Evolutionary conservation across 1,139 yeast genomes (phyloP).

Genomic region (Pichia sp.): DNA sequence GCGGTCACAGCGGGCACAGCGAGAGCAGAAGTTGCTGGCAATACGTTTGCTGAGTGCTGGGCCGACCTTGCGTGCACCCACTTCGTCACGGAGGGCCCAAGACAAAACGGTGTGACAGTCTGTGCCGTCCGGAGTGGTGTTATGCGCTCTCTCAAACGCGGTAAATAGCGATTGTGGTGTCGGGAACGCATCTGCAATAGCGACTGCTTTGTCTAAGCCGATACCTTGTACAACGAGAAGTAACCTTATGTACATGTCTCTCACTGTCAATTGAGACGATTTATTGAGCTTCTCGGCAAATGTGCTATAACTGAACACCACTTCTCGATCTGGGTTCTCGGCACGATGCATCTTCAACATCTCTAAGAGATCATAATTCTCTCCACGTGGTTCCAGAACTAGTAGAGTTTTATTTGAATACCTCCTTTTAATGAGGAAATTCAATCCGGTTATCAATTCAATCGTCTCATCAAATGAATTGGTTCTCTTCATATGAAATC

Average conservation of each 20-base stretch:
- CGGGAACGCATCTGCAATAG: slow-evolving; percentile 57
- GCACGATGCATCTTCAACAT: too few species aligned
- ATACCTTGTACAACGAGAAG: slow-evolving; percentile 76
- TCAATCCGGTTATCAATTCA: slow-evolving; percentile 50
- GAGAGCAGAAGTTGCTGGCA: too few species aligned
- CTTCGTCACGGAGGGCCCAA: slow-evolving; percentile 40
- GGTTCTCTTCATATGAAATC: slow-evolving; percentile 64
- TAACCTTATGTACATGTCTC: slow-evolving; percentile 70
- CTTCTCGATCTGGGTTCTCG: slow-evolving; percentile 40
- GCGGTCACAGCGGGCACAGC: too few species aligned
- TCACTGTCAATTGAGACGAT: slow-evolving; percentile 60
- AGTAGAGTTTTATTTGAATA: slow-evolving; percentile 33
- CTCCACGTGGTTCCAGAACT: slow-evolving; percentile 42
- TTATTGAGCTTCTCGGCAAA: slow-evolving; percentile 72
- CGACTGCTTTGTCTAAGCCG: slow-evolving; percentile 75
- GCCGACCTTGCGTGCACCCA: slow-evolving; percentile 40
- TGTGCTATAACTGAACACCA: slow-evolving; percentile 58
- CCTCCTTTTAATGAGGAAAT: slow-evolving; percentile 39
- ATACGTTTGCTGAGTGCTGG: slow-evolving; percentile 46
- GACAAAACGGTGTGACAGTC: slow-evolving; percentile 36
- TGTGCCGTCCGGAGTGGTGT: too few species aligned
- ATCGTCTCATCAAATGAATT: slow-evolving; percentile 71
- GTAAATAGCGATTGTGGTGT: slow-evolving; percentile 54
- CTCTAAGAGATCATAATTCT: slow-evolving; percentile 25
- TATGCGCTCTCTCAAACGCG: slow-evolving; percentile 31